Base-by-base conservation (phyloP, 2,329 filamentous ascomycete species). In the Blastomyces emzantsi region DNA sequence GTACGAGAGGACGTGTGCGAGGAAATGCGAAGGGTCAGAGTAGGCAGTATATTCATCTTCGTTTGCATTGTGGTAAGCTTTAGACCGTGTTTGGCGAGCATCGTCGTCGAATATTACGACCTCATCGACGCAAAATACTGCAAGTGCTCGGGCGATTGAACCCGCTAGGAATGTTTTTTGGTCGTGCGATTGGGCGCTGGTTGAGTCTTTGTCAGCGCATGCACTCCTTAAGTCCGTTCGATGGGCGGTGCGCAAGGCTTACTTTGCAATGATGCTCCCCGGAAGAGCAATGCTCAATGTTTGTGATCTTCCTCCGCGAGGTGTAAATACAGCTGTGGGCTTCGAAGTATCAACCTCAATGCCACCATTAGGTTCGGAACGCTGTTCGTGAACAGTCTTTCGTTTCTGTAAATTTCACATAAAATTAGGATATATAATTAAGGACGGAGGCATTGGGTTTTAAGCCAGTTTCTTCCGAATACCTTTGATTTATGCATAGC, bases 51-150 rank as follows among this genome's bases (percentile, higher is more conserved):
- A 82, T 66, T 78, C 76, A 59, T 80, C 76, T 62, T 77, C 71
- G 57, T 78, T 74, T 1, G 72, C 82, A 70, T 79, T 75, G 58
- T 80, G 75, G 60, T 67, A 6, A 58, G 60, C 25, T 58, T 65
- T 58, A 2, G 62, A 51, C 33, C 54, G 68, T 67, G 41, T 63
- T 64, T 67, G 45, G n/a, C 69, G 19, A 63, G 65, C 41, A 67
- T 73, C 82, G 75, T 95, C 91, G 71, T 93, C 86, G 74, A 89
- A 96, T 62, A 96, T 79, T 60, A 96, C 82, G 39, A 95, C 82
- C 76, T 96, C 91, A 73, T 96, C 91, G 68, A 96, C 83, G 70
- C 85, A 88, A 77, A 94, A 95, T 66, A 95, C 87, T 66, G 90
- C 88, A 61, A 91, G 83, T 43, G 90, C 90, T 62, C 91, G 89